Evolutionary conservation across 441 rosid species (phyloP).

Genomic region (Daphne laureola): DNA sequence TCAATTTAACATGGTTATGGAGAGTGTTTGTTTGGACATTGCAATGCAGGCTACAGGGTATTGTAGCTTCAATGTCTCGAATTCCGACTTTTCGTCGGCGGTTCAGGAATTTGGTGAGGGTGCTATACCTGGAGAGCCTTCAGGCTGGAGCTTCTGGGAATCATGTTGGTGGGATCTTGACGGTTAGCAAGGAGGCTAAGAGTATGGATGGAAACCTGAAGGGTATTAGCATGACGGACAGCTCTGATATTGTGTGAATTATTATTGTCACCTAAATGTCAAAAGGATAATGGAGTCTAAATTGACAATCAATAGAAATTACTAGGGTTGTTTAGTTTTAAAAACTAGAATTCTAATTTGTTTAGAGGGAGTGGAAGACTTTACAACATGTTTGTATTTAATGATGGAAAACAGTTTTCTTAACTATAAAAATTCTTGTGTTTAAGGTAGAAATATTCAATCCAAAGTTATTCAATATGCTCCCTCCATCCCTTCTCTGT

Average conservation of each 20-base stretch:
- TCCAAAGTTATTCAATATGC: too few species aligned
- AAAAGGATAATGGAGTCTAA: too few species aligned
- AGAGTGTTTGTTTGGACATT: not conserved
- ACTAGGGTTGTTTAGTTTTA: too few species aligned
- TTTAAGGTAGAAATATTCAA: too few species aligned
- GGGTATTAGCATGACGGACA: not conserved
- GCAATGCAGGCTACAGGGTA: constrained; percentile 56
- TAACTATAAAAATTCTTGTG: too few species aligned
- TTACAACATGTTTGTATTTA: too few species aligned
- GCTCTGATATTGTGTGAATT: constrained; percentile 15
- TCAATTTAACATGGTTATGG: not conserved
- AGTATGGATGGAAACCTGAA: constrained; percentile 12
- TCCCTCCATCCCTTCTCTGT: too few species aligned
- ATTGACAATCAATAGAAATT: too few species aligned
- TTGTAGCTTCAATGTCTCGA: constrained; percentile 64
- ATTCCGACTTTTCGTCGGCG: constrained; percentile 70
- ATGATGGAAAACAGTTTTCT: too few species aligned
- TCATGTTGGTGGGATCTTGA: constrained; percentile 31
- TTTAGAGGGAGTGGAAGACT: too few species aligned
- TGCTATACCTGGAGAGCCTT: constrained; percentile 50
- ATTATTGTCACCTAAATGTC: too few species aligned
- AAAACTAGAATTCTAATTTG: too few species aligned
- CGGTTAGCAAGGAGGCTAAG: constrained; percentile 14
- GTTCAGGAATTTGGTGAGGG: constrained; percentile 54
- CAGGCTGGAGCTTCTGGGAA: constrained; percentile 34